Base-by-base conservation (phyloP, 768 basidiomycete species). In the Leccinum broughii region DNA sequence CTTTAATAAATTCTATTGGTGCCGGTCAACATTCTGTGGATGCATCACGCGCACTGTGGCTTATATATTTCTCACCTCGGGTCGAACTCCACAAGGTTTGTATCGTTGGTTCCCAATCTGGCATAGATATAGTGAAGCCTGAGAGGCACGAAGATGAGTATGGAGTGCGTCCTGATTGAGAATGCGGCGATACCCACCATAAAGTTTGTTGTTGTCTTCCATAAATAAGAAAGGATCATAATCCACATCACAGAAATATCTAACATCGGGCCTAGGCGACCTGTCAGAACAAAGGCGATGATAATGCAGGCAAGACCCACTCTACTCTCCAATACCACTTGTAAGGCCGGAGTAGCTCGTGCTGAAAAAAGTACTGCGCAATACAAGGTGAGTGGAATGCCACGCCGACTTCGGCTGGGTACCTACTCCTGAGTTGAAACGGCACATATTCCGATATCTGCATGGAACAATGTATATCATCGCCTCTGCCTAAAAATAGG, bases 391-490 rank as follows among this genome's bases (percentile, higher is more conserved):
- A 66, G 59, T 48, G 11, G 54, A 59, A 20, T 28, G 32, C 4
- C 35, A 28, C 15, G 46, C 6, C 15, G 20, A 2, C 14, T 41
- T 37, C 11, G 50, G 48, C 22, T 44, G 49, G 26, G 10, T 28
- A 71, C 82, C 60, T 63, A 86, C 85, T 3, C 85, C 88, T 1
- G 86, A 88, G 71, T 89, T 87, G 74, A 83, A 90, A 39, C 88
- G 79, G 69, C 89, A 90, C 89, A 90, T 89, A 57, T 89, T 87
- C 15, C 87, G 80, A 64, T 90, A 89, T n/a, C 77, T 81, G 22
- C 37, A 6, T 24, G 11, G 51, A 26, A 15, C 10, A 41, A 44
- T 53, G 15, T 7, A 6, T 17, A 30, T 51, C 9, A 30, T 51
- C 9, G 14, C 9, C 24, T n/a, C 6, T 50, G 14, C 22, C 34